Conservation (phyloP, 108 stramenopile species). For the Aurantiochytrium sp. region DNA sequence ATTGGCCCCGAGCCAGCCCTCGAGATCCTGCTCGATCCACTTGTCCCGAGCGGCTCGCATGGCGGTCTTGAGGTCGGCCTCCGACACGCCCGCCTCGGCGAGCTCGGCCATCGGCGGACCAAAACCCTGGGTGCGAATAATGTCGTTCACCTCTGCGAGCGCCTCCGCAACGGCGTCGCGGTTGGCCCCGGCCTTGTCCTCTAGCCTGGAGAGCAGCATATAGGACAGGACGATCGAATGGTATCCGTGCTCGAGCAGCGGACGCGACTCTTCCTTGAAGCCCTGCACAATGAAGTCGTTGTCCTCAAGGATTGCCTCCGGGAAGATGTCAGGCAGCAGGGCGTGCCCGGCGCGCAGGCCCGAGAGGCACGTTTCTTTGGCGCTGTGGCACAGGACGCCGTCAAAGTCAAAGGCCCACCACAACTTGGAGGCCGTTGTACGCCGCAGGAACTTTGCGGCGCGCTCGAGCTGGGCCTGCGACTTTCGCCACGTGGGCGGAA, state of each 20-base stretch:
- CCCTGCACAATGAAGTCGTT: background rate
- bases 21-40: background rate
- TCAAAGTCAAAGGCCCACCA: conserved; percentile 28
- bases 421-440: background rate
- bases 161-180: background rate
- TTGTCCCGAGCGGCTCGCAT: background rate
- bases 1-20: conserved; percentile 16
- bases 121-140: background rate
- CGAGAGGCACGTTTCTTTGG: conserved; percentile 2
- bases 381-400: conserved; percentile 11
- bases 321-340: background rate
- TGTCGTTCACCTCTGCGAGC: background rate
- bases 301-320: background rate
- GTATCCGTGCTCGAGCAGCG: background rate
- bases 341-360: background rate
- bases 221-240: conserved; percentile 8
- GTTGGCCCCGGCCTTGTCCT: background rate
- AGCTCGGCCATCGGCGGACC: background rate
- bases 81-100: background rate
- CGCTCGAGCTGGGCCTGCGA: background rate
- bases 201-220: background rate
- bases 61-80: background rate
- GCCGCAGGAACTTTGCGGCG: background rate
- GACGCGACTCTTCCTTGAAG: background rate
- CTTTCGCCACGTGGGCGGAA: background rate